Base-by-base conservation (phyloP, 2,329 filamentous ascomycete genomes). In the Rutstroemia sp. region DNA sequence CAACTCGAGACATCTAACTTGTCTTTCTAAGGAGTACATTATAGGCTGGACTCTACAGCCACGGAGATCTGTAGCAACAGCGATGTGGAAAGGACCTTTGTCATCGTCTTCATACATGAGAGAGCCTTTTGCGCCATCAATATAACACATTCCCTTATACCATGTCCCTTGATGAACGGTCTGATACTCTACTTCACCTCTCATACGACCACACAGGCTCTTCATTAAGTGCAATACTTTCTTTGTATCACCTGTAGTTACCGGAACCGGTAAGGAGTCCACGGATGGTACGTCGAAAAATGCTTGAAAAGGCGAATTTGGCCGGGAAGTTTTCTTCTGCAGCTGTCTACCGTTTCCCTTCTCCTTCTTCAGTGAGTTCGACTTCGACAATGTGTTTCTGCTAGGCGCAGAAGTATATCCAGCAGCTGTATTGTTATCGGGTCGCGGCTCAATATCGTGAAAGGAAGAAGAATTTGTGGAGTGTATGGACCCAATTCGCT, bases 171-270 rank as follows among this genome's bases (percentile, higher is more conserved):
- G 74, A 14, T 77, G 75, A 39, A 83, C 81, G 45, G 77, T 77
- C 64, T 87, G 82, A 67, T 89, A 92, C 61, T 89, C 85, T 30
- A 91, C 77, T 62, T 86, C 83, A 56, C 89, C 89, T 65, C 84
- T 85, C 88, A 92, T 94, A 62, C 85, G 81, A 27, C 90, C 89
- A 66, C 86, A 87, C 6, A 90, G 74, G 23, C 80, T 85, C 69
- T 85, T 88, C 88, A 94, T 92, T 58, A 94, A 73, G 64, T 83
- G 77, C 54, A 91, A 74, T 25, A 92, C 79, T 66, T 83, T 87
- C 63, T 86, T 86, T 41, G 86, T 83, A 70, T 91, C 86, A 19
- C 81, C 78, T 4, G 83, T 85, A 38, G 80, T 78, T 49, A 86
- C 74, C 3, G 83, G 82, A 23, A 79, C 70, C 2, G 79, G 77